Base-by-base conservation (phyloP, 228 moss, liverwort and hornwort genomes). In the Sphagnum fallax region DNA sequence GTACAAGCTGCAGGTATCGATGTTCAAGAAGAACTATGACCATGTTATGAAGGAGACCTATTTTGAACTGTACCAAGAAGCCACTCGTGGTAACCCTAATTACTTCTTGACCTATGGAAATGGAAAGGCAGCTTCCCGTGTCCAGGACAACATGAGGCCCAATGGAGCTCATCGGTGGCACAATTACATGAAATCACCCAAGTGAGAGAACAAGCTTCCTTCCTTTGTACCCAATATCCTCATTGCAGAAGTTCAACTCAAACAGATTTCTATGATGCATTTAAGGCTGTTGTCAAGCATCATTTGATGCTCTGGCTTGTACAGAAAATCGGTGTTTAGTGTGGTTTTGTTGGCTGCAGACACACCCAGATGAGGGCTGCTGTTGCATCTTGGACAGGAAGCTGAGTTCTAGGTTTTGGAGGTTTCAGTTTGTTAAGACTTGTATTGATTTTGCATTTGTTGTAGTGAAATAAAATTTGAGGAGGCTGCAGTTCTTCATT, bases 81-180 rank as follows among this genome's bases (percentile, higher is more conserved):
- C 98, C 48, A 98, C 98, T 60, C 79, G 98, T 71, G 90, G 98
- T 66, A 98, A 98, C 69, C 98, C 98, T 48, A 98, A 98, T 69
- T 98, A 98, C 67, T 98, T 98, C 72, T 77, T 98, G 80, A 98
- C 98, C 0, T 98, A 98, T 62, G 98, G 98, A 50, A 98, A 98
- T 69, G 98, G 98, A 69, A 98, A 98, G 81, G 92, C 98, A 78
- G 98, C 98, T 72, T 94, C 98, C 49, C 94, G 98, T 13, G 75
- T 98, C 67, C 90, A 94, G 80, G 88, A 86, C 73, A 74, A 94
- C 71, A 67, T 98, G 64, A 87, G 98, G 71, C 98, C 98, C 11
- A 98, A 98, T 81, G 98, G 98, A 61, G 98, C 98, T n/a, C 98
- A 98, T 70, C 94, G 98, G 73, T 98, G 98, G 98, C 98, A 98